Percentiles rank a stretch among this genome's conserved stretches.
Conservation (phyloP, 805 yeast species). For the Candida succiphila region DNA sequence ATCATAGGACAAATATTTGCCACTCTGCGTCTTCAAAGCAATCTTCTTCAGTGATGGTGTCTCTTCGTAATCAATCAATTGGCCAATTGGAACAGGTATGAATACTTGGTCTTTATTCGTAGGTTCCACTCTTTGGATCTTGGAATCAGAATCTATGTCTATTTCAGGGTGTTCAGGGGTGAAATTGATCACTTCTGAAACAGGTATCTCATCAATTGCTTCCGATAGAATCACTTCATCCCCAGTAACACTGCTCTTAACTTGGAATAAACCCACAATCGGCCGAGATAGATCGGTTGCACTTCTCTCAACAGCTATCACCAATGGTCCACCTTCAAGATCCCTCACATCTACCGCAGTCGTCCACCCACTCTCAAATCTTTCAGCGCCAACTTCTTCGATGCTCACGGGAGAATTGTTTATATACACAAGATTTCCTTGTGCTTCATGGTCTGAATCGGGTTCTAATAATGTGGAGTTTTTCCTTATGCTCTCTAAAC, state of each 20-base stretch:
- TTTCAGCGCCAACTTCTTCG: slow-evolving; percentile 8
- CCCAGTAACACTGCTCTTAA: too few species aligned
- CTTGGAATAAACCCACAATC: too few species aligned
- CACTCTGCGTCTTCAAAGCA: slow-evolving; percentile 15
- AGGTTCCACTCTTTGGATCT: slow-evolving; percentile 17
- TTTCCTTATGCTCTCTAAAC: too few species aligned
- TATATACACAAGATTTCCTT: slow-evolving; percentile 8
- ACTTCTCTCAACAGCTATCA: slow-evolving; percentile 8
- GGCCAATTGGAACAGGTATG: slow-evolving; percentile 12
- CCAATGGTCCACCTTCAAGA: slow-evolving; percentile 17
- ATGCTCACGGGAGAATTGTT: slow-evolving; percentile 13
- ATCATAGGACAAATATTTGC: slow-evolving; percentile 15
- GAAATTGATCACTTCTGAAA: slow-evolving; percentile 10
- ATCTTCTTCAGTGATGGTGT: slow-evolving; percentile 4
- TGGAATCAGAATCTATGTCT: slow-evolving; percentile 3
- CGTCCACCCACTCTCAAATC: slow-evolving; percentile 22
- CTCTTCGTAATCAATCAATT: slow-evolving; percentile 4
- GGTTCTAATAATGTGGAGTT: too few species aligned
- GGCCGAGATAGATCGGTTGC: too few species aligned
- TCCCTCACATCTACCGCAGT: slow-evolving; percentile 10
- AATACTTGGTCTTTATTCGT: slow-evolving; percentile 16
- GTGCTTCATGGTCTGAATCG: slow-evolving; percentile 3
- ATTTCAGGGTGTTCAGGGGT: slow-evolving; percentile 5
- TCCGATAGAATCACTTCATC: neutral
- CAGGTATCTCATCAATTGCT: slow-evolving; percentile 5